phyloP scores from a whole-genome alignment of 2,329 filamentous ascomycete species.

The Penicillium rolfsii region DNA sequence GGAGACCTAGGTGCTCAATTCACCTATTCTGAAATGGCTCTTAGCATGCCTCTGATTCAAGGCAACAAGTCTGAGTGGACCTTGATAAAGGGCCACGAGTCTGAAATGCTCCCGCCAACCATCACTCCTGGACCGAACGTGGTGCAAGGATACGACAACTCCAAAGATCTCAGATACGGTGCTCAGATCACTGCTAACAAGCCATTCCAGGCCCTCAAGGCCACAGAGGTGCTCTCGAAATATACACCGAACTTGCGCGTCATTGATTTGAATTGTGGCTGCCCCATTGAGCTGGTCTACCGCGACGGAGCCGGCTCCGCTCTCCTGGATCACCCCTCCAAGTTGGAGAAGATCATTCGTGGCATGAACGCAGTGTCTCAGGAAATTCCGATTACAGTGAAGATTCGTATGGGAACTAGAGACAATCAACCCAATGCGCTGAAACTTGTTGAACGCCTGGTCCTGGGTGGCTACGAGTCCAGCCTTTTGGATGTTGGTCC shows the following conservation, averaged over 20 bases:
- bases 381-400: constrained; percentile 88
- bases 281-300: constrained; percentile 93
- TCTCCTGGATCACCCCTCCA: constrained; percentile 82
- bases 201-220: constrained; percentile 86
- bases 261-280: constrained; percentile 95
- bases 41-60: constrained; percentile 85
- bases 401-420: constrained; percentile 89
- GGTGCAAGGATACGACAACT: constrained; percentile 78
- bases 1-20: constrained; percentile 86
- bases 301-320: constrained; percentile 86
- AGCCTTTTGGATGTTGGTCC: constrained; percentile 68
- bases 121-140: constrained; percentile 60
- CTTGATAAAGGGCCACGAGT: constrained; percentile 86
- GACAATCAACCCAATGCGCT: constrained; percentile 77
- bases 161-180: constrained; percentile 83
- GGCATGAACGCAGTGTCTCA: constrained; percentile 95
- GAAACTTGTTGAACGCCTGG: constrained; percentile 79
- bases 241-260: constrained; percentile 82
- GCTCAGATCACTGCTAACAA: constrained; percentile 92
- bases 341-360: constrained; percentile 90
- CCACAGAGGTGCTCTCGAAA: constrained; percentile 76
- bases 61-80: constrained; percentile 94
- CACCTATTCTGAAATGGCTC: constrained; percentile 98
- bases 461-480: constrained; percentile 76
- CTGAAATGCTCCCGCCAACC: constrained; percentile 73